Evolutionary conservation across 73 alveolate species (phyloP).

Genomic region (Paramecium octaurelia): DNA sequence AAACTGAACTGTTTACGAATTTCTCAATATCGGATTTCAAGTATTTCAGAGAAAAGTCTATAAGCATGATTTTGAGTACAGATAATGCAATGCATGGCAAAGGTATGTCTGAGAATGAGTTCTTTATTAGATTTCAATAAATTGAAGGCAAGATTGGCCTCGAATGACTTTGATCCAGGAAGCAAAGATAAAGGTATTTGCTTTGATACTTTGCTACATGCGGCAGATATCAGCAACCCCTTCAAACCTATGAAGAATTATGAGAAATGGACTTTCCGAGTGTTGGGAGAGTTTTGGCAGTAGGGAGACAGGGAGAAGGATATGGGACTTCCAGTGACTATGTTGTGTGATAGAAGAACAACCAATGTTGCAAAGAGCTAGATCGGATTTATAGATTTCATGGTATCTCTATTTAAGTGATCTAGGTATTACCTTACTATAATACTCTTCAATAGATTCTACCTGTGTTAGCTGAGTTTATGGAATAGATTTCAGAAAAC

Average conservation of each 20-base stretch:
- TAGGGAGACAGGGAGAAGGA: slow-evolving; percentile 94
- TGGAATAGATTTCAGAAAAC: neutral
- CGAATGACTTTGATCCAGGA: slow-evolving; percentile 67
- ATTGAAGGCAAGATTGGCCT: slow-evolving; percentile 10
- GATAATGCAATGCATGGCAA: slow-evolving; percentile 85
- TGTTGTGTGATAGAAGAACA: slow-evolving; percentile 91
- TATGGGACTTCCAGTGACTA: slow-evolving; percentile 82
- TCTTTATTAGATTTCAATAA: neutral
- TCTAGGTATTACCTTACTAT: slow-evolving; percentile 68
- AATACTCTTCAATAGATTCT: slow-evolving; percentile 58
- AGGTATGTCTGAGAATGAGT: neutral
- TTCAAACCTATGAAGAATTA: slow-evolving; percentile 75
- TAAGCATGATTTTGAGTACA: slow-evolving; percentile 77
- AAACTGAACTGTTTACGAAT: slow-evolving; percentile 51
- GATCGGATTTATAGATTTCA: slow-evolving; percentile 93
- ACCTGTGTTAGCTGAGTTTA: neutral
- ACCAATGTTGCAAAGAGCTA: slow-evolving; percentile 86
- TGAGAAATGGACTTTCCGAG: slow-evolving; percentile 78
- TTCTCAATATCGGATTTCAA: slow-evolving; percentile 58
- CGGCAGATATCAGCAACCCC: slow-evolving; percentile 87
- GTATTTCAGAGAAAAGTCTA: slow-evolving; percentile 70
- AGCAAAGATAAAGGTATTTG: slow-evolving; percentile 67
- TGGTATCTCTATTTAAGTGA: slow-evolving; percentile 50
- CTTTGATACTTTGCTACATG: slow-evolving; percentile 72
- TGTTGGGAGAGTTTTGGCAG: slow-evolving; percentile 74